Conservation (phyloP, 768 basidiomycete genomes). For the Tulasnella sp. region DNA sequence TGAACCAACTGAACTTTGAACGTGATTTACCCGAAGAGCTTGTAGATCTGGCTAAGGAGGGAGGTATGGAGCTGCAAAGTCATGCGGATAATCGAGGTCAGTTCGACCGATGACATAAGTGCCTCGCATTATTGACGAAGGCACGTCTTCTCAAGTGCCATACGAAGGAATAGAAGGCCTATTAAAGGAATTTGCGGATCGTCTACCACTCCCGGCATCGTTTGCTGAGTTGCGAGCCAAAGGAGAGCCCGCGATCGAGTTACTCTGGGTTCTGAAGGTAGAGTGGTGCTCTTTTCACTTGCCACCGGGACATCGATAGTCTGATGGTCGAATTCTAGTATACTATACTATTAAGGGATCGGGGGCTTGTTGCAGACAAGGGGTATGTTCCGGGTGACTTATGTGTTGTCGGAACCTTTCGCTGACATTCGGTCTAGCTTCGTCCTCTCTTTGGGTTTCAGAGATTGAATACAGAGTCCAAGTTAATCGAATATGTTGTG, state of each 20-base stretch:
- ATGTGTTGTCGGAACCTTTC: background rate
- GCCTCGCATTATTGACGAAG: background rate
- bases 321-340: slow-evolving; percentile 19
- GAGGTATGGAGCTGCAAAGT: slow-evolving; percentile 22
- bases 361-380: slow-evolving; percentile 26
- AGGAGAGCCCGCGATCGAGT: slow-evolving; percentile 18
- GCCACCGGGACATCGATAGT: background rate
- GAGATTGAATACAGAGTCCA: background rate
- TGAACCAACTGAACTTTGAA: slow-evolving; percentile 29
- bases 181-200: slow-evolving; percentile 26
- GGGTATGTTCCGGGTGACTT: slow-evolving; percentile 3
- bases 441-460: slow-evolving; percentile 22
- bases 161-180: slow-evolving; percentile 20
- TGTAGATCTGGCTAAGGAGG: slow-evolving; percentile 21
- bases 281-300: background rate
- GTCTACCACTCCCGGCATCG: slow-evolving; percentile 24
- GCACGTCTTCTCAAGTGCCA: background rate
- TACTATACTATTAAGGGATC: slow-evolving; percentile 25
- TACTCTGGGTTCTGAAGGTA: slow-evolving; percentile 27
- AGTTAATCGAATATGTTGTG: background rate
- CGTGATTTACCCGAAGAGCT: slow-evolving; percentile 21
- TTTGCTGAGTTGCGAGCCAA: slow-evolving; percentile 11
- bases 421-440: background rate
- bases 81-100: slow-evolving; percentile 27
- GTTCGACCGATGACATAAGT: background rate